Evolutionary conservation across 176 grass and related monocot genomes (phyloP), one percentile per base, ranked within the genome.

Genomic region (Zoysia japonica): DNA sequence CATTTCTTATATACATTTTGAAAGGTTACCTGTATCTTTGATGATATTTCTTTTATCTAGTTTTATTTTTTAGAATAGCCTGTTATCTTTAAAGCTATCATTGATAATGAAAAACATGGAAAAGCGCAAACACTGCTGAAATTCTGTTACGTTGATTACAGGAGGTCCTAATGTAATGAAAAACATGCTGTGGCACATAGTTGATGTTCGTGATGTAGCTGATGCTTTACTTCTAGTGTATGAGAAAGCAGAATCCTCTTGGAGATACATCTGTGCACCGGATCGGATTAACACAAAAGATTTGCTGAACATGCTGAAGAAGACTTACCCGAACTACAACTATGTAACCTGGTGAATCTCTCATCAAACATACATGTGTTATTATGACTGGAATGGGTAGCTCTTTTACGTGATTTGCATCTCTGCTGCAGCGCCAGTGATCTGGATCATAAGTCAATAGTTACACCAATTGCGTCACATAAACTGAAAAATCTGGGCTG

Each of bases 171-270:
- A 28, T 38, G 50, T n/a, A 16, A 61, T 85, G 65, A 81, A 85
- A 19, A 85, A 93, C 79, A 49, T 66, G 20, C 47, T 67, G 17
- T 67, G 38, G 14, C 65, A 71, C 51, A 19, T 90, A 63, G 87
- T 90, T 47, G 91, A 90, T 76, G 87, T 80, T 16, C 78, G 87
- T 2, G 87, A 93, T 13, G 87, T 90, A 6, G 81, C 75, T 72
- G 78, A 85, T 67, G 87, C 87, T 60, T 47, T 90, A 60, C 69
- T 90, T 57, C 52, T 93, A 3, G 52, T 82, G 42, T 93, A 90
- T 4, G 74, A 87, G 57, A 78, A 82, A 11, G 49, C 53, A 2
- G 74, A 67, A 47, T 68, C 87, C 63, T 82, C 57, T 41, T 74
- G 82, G 11, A 84, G 87, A 61, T 79, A 85, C 60, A 75, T 93